Evolutionary conservation across 225 moss, liverwort and hornwort species (phyloP), one percentile per base, ranked within the genome.

Genomic region (Polytrichum commune): DNA sequence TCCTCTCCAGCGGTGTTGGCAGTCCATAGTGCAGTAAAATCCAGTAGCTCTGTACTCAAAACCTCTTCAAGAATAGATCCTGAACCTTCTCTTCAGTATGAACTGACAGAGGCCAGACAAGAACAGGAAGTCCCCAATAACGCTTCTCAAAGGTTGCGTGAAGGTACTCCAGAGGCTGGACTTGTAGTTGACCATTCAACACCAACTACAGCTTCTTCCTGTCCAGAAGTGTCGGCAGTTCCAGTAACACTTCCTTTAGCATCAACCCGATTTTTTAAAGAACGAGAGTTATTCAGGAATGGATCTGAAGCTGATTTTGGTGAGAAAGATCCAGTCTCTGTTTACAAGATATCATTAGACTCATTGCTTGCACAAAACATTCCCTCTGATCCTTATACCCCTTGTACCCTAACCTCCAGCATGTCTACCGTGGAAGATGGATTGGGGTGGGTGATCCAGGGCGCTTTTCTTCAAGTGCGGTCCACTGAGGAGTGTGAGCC

Each of bases 241-340:
- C 68, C 70, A 73, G 77, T 38, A 56, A 54, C 73, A n/a, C 67
- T 64, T 30, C 58, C 60, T 29, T 58, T 72, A 38, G 66, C 32
- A 60, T 46, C 46, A 16, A 4, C 35, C 35, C 9, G 9, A 9
- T 9, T 8, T 35, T 8, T 46, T 46, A 46, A 46, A 46, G 46
- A 46, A 46, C 46, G 1, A 46, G 46, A 46, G 13, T 46, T 46
- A 46, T 16, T 13, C 46, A 46, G 46, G 46, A 46, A 13, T 3
- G 68, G 75, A 5, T 18, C 72, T 28, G 87, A 79, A 73, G 68
- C 79, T 77, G 79, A 84, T 30, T 53, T 84, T 56, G 84, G 79
- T 55, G 87, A 71, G 63, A 81, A 74, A n/a, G 82, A 88, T 67
- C 84, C 81, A 73, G 81, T 78, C 66, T 54, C 67, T 68, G 87